Evolutionary conservation across 768 basidiomycete genomes (phyloP).

Genomic region (Russula vinacea): DNA sequence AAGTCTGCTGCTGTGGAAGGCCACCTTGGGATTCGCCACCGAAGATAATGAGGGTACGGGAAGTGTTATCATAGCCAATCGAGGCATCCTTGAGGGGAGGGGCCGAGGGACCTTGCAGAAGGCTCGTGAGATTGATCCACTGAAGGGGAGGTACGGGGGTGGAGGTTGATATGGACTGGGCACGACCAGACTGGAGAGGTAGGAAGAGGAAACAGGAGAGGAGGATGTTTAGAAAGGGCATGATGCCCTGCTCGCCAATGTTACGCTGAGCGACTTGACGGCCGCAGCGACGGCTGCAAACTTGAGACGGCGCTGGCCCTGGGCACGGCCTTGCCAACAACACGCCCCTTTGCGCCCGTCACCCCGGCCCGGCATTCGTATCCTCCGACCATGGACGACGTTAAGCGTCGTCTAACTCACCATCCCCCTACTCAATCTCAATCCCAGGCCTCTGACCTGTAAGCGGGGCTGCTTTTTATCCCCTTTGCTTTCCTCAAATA

Average conservation of each 20-base stretch:
- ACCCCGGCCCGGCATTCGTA: background rate
- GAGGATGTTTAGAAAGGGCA: slow-evolving; percentile 27
- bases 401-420: slow-evolving; percentile 21
- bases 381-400: background rate
- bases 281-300: slow-evolving; percentile 16
- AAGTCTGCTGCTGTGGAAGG: slow-evolving; percentile 60
- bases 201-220: slow-evolving; percentile 32
- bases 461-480: background rate
- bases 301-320: background rate
- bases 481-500: background rate
- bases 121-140: slow-evolving; percentile 63
- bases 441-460: slow-evolving; percentile 16
- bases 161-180: slow-evolving; percentile 52
- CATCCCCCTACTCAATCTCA: background rate
- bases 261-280: slow-evolving; percentile 3
- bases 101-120: slow-evolving; percentile 51
- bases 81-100: slow-evolving; percentile 68
- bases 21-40: slow-evolving; percentile 71
- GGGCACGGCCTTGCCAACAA: slow-evolving; percentile 7
- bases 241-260: background rate
- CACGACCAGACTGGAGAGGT: slow-evolving; percentile 32
- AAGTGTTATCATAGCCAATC: slow-evolving; percentile 52
- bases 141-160: slow-evolving; percentile 62
- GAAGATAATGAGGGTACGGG: slow-evolving; percentile 64
- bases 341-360: slow-evolving; percentile 6